Base-by-base conservation (phyloP, 2,329 filamentous ascomycete genomes). In the Periglandula ipomoeae region DNA sequence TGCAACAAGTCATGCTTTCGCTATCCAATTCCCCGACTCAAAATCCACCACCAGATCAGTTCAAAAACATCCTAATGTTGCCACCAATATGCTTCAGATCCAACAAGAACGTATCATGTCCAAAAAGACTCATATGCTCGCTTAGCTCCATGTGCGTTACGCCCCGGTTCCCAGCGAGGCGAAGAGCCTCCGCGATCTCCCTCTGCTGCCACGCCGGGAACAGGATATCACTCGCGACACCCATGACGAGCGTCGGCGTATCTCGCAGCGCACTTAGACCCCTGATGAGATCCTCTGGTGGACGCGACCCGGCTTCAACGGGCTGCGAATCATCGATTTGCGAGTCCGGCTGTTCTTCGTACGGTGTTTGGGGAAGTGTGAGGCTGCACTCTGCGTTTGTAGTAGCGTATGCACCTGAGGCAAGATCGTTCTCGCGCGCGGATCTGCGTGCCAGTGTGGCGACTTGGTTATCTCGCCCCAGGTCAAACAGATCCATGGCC, bases 161-260 rank as follows among this genome's bases (percentile, higher is more conserved):
- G 27, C 78, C 81, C 52, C 79, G 75, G 61, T 95, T 97, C 1
- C 93, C 93, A 0, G 78, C 79, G 30, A 79, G 76, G 51, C 82
- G 79, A 54, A 98, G 71, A 3, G 91, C 85, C 60, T 91, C 84
- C 3, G 90, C 91, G 53, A 98, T 84, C 67, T 98, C 93, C 47
- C 87, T 81, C 71, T 98, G 93, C 70, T 98, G 93, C 91, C 93
- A 98, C 0, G 93, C 89, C 0, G 93, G 93, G 69, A 98, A 98
- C 32, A 98, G 71, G 44, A 96, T 97, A 63, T 98, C 93, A 58
- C 89, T 96, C 0, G 89, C 88, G 4, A 97, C 93, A 30, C 93
- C 93, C 72, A 98, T 84, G 10, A 98, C 87, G 20, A 98, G 74
- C 1, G 88, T 85, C 0, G 89, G 87, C 44, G 84, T 91, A 52